A percentile compares a stretch with the other conserved stretches of the same genome.
Evolutionary conservation across 306 rosid species (phyloP).

Genomic region (Nissolia schottii): DNA sequence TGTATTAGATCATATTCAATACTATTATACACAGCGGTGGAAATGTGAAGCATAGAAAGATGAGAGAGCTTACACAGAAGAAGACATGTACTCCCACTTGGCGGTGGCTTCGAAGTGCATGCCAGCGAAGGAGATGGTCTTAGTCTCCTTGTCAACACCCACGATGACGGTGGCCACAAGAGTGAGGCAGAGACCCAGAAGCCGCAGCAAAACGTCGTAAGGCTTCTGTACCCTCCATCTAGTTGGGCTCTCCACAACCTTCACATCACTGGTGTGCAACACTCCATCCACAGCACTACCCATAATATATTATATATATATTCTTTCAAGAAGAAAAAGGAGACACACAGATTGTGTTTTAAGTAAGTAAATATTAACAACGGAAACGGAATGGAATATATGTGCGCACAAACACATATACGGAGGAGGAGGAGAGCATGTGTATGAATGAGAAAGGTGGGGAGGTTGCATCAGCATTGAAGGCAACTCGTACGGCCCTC

Average conservation of each 20-base stretch:
- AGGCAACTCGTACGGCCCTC: slow-evolving; percentile 27
- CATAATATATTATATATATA: no score
- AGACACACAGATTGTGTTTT: background rate
- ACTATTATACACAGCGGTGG: no score
- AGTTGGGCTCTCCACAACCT: slow-evolving; percentile 27
- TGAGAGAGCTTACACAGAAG: slow-evolving; percentile 44
- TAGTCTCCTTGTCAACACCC: slow-evolving; percentile 39
- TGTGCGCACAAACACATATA: background rate
- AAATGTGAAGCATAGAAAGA: background rate
- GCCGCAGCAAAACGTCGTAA: slow-evolving; percentile 29
- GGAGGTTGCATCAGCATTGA: slow-evolving; percentile 47
- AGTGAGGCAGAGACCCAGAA: slow-evolving; percentile 39
- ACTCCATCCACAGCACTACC: no score
- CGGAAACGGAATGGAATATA: background rate
- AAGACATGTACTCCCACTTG: slow-evolving; percentile 67
- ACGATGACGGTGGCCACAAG: slow-evolving; percentile 44
- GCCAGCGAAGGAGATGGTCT: slow-evolving; percentile 38
- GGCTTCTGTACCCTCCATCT: background rate
- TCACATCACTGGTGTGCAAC: slow-evolving; percentile 29
- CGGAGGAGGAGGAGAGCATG: background rate
- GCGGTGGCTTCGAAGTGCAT: slow-evolving; percentile 48
- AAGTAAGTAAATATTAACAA: background rate
- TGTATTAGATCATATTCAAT: no score
- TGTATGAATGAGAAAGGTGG: slow-evolving; percentile 42
- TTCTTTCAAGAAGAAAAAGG: no score